These are phyloP conservation scores for Glonium stellatum DNA, from an alignment of 495 filamentous ascomycete species.

Conservation along the genomic window DNA sequence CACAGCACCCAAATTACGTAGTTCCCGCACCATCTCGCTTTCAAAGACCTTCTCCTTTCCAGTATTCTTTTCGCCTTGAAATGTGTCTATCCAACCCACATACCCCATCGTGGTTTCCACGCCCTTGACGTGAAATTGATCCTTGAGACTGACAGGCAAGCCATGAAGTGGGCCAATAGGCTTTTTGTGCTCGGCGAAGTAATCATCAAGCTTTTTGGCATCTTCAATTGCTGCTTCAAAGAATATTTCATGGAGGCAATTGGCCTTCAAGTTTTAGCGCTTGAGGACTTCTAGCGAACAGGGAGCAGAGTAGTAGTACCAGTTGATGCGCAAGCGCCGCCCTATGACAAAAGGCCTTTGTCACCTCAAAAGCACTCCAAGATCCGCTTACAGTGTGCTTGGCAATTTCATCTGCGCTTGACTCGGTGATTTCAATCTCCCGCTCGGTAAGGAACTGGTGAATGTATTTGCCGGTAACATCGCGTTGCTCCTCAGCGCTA, in stretches of 20 bases:
- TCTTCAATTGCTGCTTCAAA: slow-evolving; percentile 33
- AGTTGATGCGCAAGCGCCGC: slow-evolving; percentile 43
- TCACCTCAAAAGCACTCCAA: slow-evolving; percentile 39
- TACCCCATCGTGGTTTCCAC: slow-evolving; percentile 60
- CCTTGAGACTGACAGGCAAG: slow-evolving; percentile 60
- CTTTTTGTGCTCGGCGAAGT: slow-evolving; percentile 32
- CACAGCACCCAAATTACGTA: slow-evolving; percentile 53
- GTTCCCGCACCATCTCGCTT: slow-evolving; percentile 37
- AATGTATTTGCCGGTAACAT: slow-evolving; percentile 57
- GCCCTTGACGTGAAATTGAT: slow-evolving; percentile 62
- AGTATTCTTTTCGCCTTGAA: slow-evolving; percentile 33
- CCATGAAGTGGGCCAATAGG: slow-evolving; percentile 53
- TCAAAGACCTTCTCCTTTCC: slow-evolving; percentile 34
- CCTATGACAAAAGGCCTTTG: slow-evolving; percentile 38
- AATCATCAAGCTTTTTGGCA: slow-evolving; percentile 32
- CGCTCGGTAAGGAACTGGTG: slow-evolving; percentile 47
- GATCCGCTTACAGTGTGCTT: slow-evolving; percentile 29
- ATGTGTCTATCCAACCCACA: slow-evolving; percentile 39
- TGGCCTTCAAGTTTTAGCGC: slow-evolving; percentile 15
- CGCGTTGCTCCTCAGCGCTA: slow-evolving; percentile 45
- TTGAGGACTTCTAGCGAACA: background rate
- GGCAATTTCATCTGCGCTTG: slow-evolving; percentile 36
- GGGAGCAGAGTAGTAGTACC: slow-evolving; percentile 21
- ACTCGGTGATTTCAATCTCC: slow-evolving; percentile 46
- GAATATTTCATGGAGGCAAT: slow-evolving; percentile 39